phyloP scores from a whole-genome alignment of 2,329 filamentous ascomycete species.

The Blastomyces parvus region DNA sequence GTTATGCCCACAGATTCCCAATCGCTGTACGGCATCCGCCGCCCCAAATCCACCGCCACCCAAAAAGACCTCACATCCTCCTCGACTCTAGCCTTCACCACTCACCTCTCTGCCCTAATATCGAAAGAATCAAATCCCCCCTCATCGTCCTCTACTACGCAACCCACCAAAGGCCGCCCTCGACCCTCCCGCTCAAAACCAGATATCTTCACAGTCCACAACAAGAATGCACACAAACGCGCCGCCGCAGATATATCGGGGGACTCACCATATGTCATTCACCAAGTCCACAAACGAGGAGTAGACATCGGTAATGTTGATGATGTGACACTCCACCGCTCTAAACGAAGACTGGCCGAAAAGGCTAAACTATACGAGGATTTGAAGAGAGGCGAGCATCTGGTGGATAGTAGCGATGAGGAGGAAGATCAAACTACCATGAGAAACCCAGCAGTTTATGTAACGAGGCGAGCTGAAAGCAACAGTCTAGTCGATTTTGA shows the following conservation, averaged over 20 bases:
- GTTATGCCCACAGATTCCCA: constrained; percentile 10
- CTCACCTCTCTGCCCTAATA: constrained; percentile 75
- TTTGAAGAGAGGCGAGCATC: constrained; percentile 80
- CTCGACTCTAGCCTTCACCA: constrained; percentile 74
- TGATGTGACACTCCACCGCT: constrained; percentile 50
- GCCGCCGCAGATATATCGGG: constrained; percentile 50
- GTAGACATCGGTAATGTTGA: constrained; percentile 55
- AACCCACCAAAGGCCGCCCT: constrained; percentile 32
- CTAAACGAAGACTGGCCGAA: constrained; percentile 74
- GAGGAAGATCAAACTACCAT: constrained; percentile 16
- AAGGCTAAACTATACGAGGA: constrained; percentile 82
- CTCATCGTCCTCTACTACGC: constrained; percentile 31
- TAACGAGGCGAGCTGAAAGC: constrained; percentile 22
- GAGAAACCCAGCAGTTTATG: constrained; percentile 20
- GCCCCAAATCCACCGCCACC: constrained; percentile 51
- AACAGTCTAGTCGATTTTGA: constrained; percentile 79
- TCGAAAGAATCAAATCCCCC: constrained; percentile 34
- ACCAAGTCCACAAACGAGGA: constrained; percentile 51
- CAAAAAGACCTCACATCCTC: constrained; percentile 59
- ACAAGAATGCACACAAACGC: constrained; percentile 53
- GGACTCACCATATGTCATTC: constrained; percentile 46
- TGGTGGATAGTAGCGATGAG: constrained; percentile 39
- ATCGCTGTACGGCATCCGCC: constrained; percentile 63
- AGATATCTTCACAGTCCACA: constrained; percentile 60
- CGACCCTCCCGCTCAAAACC: constrained; percentile 49